Base-by-base conservation (phyloP, 225 moss, liverwort and hornwort species). In the Climacium dendroides region DNA sequence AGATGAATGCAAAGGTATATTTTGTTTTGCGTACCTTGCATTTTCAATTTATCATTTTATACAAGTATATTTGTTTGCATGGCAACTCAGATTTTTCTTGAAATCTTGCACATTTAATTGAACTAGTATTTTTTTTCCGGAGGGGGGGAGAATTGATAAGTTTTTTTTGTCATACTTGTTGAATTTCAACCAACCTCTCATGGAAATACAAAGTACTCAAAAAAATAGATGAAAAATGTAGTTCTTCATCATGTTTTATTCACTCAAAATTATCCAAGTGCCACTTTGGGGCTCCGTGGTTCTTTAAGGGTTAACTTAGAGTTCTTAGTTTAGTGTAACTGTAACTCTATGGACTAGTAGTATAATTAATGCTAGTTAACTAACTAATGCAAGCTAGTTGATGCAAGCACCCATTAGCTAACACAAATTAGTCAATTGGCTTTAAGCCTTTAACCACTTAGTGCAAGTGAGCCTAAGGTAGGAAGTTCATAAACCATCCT, bases 371-470 rank as follows among this genome's bases (percentile, higher is more conserved):
- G 69, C 13, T 39, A 39, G 2, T 39, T 23, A 19, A 39, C 1
- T 39, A 13, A 24, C 0, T 24, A 1, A 1, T 15, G 3, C 8
- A 70, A 70, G 25, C 8, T 39, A 1, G 6, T 70, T 70, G 41
- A 15, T 25, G 5, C 0, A 9, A 1, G 15, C 8, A 39, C 14
- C 24, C 14, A 69, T 7, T 70, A 25, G 70, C 70, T 69, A 69
- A 4, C 1, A 24, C 2, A 0, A n/a, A 5, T 66, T 37, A n/a
- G 22, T n/a, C 7, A 37, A 23, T 0, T 1, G 0, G 0, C 12
- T 67, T 22, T 11, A 67, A 37, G 17, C 7, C 22, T n/a, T 30
- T 7, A 12, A 37, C 11, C 9, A n/a, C 37, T 37, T 7, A 1
- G 6, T n/a, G 4, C 0, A 0, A 5, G 7, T 0, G 5, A 3